phyloP scores from a whole-genome alignment of 371 early-diverging fungal genomes.

The Haplosporangium sp. region DNA sequence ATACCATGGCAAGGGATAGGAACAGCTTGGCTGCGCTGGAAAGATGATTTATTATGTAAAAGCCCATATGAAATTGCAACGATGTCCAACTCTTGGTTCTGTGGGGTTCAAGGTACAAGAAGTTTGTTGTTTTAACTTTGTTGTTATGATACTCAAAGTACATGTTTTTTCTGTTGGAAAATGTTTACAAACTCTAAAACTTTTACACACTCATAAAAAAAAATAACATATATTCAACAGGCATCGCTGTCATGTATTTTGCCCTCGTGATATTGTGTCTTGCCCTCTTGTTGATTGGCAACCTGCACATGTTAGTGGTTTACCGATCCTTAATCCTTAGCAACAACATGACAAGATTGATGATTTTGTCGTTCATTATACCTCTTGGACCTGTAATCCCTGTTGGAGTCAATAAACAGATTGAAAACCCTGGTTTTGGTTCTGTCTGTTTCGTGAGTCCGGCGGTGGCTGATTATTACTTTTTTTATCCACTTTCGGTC shows the following conservation, averaged over 20 bases:
- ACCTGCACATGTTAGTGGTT: slow-evolving; percentile 43
- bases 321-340: slow-evolving; percentile 28
- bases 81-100: slow-evolving; percentile 49
- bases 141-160: no score
- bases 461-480: slow-evolving; percentile 24
- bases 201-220: background rate
- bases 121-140: background rate
- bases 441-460: slow-evolving; percentile 45
- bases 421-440: slow-evolving; percentile 40
- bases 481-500: slow-evolving; percentile 40
- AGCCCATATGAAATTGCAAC: slow-evolving; percentile 30
- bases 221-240: background rate
- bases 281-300: slow-evolving; percentile 29
- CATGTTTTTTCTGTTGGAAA: no score
- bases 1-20: slow-evolving; percentile 41
- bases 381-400: slow-evolving; percentile 36
- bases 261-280: slow-evolving; percentile 28
- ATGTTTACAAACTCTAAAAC: no score
- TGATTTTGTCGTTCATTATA: slow-evolving; percentile 32
- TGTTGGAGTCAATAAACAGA: slow-evolving; percentile 24
- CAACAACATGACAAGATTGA: slow-evolving; percentile 23
- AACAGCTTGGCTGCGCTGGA: slow-evolving; percentile 30
- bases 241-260: slow-evolving; percentile 28
- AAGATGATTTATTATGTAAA: slow-evolving; percentile 29
- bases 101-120: slow-evolving; percentile 46